A percentile compares a stretch with the other conserved stretches of the same genome.
Conservation (phyloP, 148 eudicot species). For the Vaccinium corymbosum region DNA sequence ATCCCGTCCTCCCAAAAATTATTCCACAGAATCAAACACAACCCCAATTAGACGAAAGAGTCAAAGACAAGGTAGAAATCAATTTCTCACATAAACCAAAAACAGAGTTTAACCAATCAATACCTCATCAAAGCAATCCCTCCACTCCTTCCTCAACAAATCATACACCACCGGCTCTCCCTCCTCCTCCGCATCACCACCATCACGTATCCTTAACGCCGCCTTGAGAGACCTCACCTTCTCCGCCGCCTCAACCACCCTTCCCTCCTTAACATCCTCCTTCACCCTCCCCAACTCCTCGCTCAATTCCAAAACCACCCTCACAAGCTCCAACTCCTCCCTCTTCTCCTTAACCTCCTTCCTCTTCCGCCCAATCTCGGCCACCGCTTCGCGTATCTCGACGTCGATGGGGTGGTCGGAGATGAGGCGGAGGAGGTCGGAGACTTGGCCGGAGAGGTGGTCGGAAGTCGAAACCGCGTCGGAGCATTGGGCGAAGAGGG, state of each 20-base stretch:
- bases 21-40: not conserved
- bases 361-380: conserved; percentile 35
- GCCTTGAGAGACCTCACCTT: conserved; percentile 47
- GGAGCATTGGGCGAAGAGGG: conserved; percentile 60
- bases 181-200: conserved; percentile 31
- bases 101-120: not conserved
- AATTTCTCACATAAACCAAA: not conserved
- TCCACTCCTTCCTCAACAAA: conserved; percentile 67
- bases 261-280: conserved; percentile 41
- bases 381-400: conserved; percentile 33
- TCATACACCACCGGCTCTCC: conserved; percentile 59
- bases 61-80: too few species aligned
- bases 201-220: conserved; percentile 45
- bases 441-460: conserved; percentile 38
- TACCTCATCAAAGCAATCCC: conserved; percentile 76
- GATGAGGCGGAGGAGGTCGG: conserved; percentile 35
- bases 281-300: conserved; percentile 35
- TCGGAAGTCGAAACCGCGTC: conserved; percentile 38
- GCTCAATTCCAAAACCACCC: conserved; percentile 40
- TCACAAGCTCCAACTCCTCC: conserved; percentile 40
- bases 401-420: conserved; percentile 28
- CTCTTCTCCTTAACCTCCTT: conserved; percentile 52
- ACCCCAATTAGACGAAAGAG: not conserved
- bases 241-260: conserved; percentile 60
- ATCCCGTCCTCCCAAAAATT: not conserved